These are phyloP conservation scores for Acarospora socialis DNA, from an alignment of 2,329 filamentous ascomycete species.

Conservation along the genomic window DNA sequence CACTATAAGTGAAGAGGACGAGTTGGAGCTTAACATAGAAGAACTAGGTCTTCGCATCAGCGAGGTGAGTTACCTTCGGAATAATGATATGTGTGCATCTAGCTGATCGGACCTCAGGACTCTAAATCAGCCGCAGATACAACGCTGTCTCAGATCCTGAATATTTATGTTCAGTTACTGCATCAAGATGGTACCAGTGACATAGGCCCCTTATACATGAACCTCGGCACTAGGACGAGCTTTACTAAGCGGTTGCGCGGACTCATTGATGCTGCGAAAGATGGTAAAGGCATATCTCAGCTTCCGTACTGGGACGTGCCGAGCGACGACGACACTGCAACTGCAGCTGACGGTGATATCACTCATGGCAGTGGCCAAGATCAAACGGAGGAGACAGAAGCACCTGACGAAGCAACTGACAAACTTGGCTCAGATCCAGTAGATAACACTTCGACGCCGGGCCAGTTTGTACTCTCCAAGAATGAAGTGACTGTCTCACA, in stretches of 20 bases:
- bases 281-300: slow-evolving; percentile 43
- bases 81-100: slow-evolving; percentile 1
- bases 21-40: slow-evolving; percentile 42
- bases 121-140: slow-evolving; percentile 34
- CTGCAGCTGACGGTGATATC: too few species aligned
- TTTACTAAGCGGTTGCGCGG: slow-evolving; percentile 39
- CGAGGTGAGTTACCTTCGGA: slow-evolving; percentile 35
- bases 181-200: slow-evolving; percentile 42
- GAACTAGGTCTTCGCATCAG: slow-evolving; percentile 40
- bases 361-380: too few species aligned
- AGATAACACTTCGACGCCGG: too few species aligned
- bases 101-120: slow-evolving; percentile 29
- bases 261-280: slow-evolving; percentile 37
- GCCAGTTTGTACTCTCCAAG: too few species aligned
- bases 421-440: too few species aligned
- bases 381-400: too few species aligned
- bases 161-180: slow-evolving; percentile 44
- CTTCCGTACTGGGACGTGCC: slow-evolving; percentile 28
- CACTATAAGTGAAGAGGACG: slow-evolving; percentile 41
- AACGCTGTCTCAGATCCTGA: slow-evolving; percentile 42
- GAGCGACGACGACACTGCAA: too few species aligned
- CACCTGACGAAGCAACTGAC: too few species aligned
- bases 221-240: slow-evolving; percentile 38
- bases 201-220: slow-evolving; percentile 44
- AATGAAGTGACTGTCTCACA: too few species aligned